phyloP scores from a whole-genome alignment of 2,329 filamentous ascomycete genomes.

The Aspergillus sp. region DNA sequence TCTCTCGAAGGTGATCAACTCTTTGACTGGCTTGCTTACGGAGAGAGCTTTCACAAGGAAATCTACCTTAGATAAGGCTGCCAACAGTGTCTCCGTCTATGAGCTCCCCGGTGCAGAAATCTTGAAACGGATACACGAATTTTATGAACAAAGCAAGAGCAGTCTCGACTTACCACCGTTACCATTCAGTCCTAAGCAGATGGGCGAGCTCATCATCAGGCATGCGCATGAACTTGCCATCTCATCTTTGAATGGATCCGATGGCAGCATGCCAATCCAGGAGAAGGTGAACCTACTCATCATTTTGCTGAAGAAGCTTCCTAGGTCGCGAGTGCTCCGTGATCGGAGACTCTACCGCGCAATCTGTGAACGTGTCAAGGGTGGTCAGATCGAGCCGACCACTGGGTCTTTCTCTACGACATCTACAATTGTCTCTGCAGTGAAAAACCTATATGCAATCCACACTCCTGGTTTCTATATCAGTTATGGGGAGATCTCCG shows the following conservation, averaged over 20 bases:
- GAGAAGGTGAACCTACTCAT: slow-evolving; percentile 60
- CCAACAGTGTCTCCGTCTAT: slow-evolving; percentile 9
- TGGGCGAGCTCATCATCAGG: slow-evolving; percentile 63
- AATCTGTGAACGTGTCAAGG: slow-evolving; percentile 26
- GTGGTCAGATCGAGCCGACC: slow-evolving; percentile 19
- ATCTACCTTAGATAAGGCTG: slow-evolving; percentile 21
- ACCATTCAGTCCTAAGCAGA: slow-evolving; percentile 56
- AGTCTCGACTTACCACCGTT: slow-evolving; percentile 61
- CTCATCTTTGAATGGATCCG: slow-evolving; percentile 25
- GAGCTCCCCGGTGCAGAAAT: slow-evolving; percentile 41
- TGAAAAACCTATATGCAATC: slow-evolving; percentile 38
- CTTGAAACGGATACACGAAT: slow-evolving; percentile 59
- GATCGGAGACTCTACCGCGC: slow-evolving; percentile 35
- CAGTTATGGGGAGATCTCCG: slow-evolving; percentile 50
- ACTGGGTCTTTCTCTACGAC: slow-evolving; percentile 35
- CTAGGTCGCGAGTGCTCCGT: slow-evolving; percentile 33
- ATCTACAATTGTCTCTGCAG: slow-evolving; percentile 49
- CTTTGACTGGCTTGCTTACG: slow-evolving; percentile 44
- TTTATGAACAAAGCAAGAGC: slow-evolving; percentile 69
- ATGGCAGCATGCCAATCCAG: slow-evolving; percentile 47
- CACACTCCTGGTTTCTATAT: slow-evolving; percentile 35
- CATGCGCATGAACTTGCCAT: slow-evolving; percentile 49
- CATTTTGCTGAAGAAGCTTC: slow-evolving; percentile 42
- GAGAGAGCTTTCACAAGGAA: slow-evolving; percentile 51
- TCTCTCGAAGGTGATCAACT: slow-evolving; percentile 29